Evolutionary conservation across 2,329 filamentous ascomycete species (phyloP), one percentile per base, ranked within the genome.

Genomic region (Fusarium foetens): DNA sequence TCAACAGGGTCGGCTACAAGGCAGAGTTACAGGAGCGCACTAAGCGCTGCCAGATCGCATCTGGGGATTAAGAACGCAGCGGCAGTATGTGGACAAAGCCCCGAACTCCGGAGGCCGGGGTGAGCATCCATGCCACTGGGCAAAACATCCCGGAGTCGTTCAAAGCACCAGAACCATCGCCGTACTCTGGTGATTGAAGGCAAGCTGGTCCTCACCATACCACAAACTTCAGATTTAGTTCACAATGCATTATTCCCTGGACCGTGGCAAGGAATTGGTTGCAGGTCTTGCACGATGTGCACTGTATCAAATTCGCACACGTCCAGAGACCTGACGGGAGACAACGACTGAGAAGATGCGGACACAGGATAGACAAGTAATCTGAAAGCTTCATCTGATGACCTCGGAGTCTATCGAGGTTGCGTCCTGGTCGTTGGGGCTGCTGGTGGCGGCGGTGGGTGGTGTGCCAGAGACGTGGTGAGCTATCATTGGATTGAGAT

Each of bases 401-500:
- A 73, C 70, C 70, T 49, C 64, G 45, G 63, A 64, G 52, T 54
- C 42, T 63, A 73, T 70, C 67, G 61, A 67, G 70, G 54, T 70
- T 66, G 57, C 51, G 62, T 66, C 66, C 58, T 75, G 71, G 66
- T 62, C 48, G 58, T 69, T 70, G 55, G 69, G 68, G 72, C 72
- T 72, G 58, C 68, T 72, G 65, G 76, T 75, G 65, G 76, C 67
- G 64, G 67, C 69, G 63, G 71, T 71, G 71, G 74, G 74, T 79
- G 77, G 78, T 77, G 75, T 78, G 77, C 76, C 68, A 76, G 72
- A 81, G 79, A 81, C 79, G 79, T 81, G 79, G 79, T 80, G 70
- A 66, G 63, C 76, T 68, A 72, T 80, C 75, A 81, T 81, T 81
- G 79, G 79, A 64, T 77, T 75, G 53, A 65, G 55, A 72, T 71